Conservation (phyloP, 2,329 filamentous ascomycete species). For the Nemania diffusa region DNA sequence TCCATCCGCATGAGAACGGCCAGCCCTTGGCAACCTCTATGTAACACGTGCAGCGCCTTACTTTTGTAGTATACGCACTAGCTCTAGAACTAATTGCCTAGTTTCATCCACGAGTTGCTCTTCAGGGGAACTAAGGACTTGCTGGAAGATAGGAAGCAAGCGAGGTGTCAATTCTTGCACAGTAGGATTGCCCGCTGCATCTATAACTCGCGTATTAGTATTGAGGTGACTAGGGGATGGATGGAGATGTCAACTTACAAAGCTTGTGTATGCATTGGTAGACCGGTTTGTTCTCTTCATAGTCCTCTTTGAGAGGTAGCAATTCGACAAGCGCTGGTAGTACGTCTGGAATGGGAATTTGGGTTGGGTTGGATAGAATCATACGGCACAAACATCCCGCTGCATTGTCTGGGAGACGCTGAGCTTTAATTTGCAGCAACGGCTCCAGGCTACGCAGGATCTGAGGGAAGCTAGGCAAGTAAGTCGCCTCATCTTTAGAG, state of each 20-base stretch:
- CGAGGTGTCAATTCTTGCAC: constrained; percentile 76
- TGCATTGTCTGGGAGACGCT: constrained; percentile 90
- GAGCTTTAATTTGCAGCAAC: constrained; percentile 79
- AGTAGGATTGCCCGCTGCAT: constrained; percentile 74
- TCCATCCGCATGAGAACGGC: constrained; percentile 17
- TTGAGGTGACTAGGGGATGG: neutral
- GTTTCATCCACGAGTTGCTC: constrained; percentile 81
- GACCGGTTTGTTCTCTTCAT: constrained; percentile 94
- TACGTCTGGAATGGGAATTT: constrained; percentile 81
- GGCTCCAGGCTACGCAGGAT: constrained; percentile 90
- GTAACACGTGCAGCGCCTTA: constrained; percentile 26
- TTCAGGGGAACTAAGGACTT: constrained; percentile 76
- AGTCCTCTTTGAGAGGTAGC: constrained; percentile 91
- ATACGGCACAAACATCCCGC: constrained; percentile 91
- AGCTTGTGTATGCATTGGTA: constrained; percentile 90
- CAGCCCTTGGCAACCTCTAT: constrained; percentile 5
- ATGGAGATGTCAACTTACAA: constrained; percentile 64
- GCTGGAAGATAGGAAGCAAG: constrained; percentile 76
- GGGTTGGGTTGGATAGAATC: constrained; percentile 88
- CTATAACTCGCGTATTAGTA: constrained; percentile 51
- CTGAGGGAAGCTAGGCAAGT: constrained; percentile 77
- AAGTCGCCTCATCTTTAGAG: constrained; percentile 77
- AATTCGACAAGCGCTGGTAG: constrained; percentile 82
- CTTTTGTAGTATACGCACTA: constrained; percentile 57
- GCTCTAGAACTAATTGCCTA: constrained; percentile 71